phyloP scores from a whole-genome alignment of 805 yeast genomes.

The Lipomyces yamanashiensis region DNA sequence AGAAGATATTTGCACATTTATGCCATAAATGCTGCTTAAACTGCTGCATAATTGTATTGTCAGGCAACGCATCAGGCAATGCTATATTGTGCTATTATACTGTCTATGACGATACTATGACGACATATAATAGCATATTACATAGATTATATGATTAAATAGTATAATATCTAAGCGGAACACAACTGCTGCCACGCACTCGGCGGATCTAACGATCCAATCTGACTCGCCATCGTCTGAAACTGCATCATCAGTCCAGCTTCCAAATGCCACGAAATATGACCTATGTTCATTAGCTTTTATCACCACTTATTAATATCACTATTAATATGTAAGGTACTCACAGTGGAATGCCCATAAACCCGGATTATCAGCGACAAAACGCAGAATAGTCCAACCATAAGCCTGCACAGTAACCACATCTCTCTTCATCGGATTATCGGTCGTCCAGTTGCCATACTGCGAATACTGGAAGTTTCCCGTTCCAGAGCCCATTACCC shows the following conservation, averaged over 20 bases:
- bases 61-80: too few species aligned
- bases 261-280: constrained; percentile 90
- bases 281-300: constrained; percentile 61
- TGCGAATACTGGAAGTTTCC: constrained; percentile 49
- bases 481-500: constrained; percentile 65
- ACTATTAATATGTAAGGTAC: too few species aligned
- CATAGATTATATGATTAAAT: not conserved
- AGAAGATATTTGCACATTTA: too few species aligned
- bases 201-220: constrained; percentile 39
- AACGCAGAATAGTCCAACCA: constrained; percentile 61
- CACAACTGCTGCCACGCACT: constrained; percentile 41
- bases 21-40: too few species aligned
- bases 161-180: not conserved
- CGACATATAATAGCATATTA: too few species aligned
- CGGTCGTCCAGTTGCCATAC: constrained; percentile 53
- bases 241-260: constrained; percentile 67
- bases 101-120: too few species aligned
- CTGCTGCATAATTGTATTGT: too few species aligned
- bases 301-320: too few species aligned
- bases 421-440: constrained; percentile 68
- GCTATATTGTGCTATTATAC: too few species aligned
- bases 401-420: constrained; percentile 69
- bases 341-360: constrained; percentile 90
- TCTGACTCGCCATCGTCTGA: constrained; percentile 37
- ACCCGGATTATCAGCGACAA: constrained; percentile 86